Base-by-base conservation (phyloP, 1,139 yeast genomes). In the Geotrichum fermentans region DNA sequence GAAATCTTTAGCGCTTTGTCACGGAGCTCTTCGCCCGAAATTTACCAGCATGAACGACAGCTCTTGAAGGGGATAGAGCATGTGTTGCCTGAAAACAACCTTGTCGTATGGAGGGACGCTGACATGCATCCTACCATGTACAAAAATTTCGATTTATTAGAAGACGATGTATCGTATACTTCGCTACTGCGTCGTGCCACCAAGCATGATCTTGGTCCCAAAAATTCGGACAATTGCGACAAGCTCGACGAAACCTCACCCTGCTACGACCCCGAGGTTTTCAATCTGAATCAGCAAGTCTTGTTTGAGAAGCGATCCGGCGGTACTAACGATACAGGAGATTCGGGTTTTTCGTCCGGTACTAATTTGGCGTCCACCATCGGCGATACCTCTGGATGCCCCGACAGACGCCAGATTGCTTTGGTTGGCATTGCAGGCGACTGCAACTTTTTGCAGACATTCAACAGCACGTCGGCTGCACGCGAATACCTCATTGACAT, bases 361-460 rank as follows among this genome's bases (percentile, higher is more conserved):
- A 53, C 54, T 17, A 64, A 63, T 44, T 57, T 68, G 21, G 55
- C 57, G 8, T 42, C 55, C 26, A 56, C 66, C 7, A 55, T 68
- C 41, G 72, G 72, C 22, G 59, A 64, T 50, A 60, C 65, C 7
- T 45, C 55, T 1, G 72, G 72, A 5, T 68, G 72, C 40, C 71
- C 72, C 10, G 54, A 55, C 2, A 59, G 62, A n/a, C 58, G 64
- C 20, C 56, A 61, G 49, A 59, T 64, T 28, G 69, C 73, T 2
- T 56, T 66, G 24, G 59, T 70, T 20, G 73, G 73, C 3, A 55
- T 68, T n/a, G 73, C 69, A 7, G 72, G 65, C 0, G 74, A 70
- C 55, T 69, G 72, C 55, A 63, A 61, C 51, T 69, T 59, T 52
- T 34, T 67, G 37, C 42, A 57, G 13, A 52, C 54, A 29, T 69